These are phyloP conservation scores for Acanthamoeba triangularis DNA, from an alignment of 208 protist species.

Conservation along the genomic window DNA sequence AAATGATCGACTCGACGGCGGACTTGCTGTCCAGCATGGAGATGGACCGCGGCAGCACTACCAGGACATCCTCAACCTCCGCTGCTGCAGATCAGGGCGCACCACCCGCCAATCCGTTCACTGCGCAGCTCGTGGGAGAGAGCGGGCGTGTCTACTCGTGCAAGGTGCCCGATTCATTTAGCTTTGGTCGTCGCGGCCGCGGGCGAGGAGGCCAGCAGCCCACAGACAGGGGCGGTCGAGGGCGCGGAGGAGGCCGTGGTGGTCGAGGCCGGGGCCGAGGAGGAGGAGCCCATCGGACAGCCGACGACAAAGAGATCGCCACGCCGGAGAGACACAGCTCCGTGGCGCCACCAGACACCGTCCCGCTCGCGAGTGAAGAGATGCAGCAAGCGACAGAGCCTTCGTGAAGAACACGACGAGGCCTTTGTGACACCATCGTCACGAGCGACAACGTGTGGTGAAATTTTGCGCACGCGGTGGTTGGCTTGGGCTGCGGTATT, in stretches of 20 bases:
- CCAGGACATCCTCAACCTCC: too few relatives aligned
- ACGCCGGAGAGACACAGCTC: too few relatives aligned
- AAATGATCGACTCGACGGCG: conserved; percentile 27
- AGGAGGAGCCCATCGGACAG: too few relatives aligned
- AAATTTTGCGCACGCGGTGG: too few relatives aligned
- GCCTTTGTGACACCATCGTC: too few relatives aligned
- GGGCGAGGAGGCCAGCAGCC: background rate
- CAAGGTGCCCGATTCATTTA: conserved; percentile 32
- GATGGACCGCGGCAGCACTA: background rate
- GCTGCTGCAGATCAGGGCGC: background rate
- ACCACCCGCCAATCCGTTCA: conserved; percentile 23
- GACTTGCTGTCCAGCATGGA: background rate
- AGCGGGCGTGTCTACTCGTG: conserved; percentile 2
- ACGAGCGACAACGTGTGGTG: too few relatives aligned
- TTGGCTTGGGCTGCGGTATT: too few relatives aligned
- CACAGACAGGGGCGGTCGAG: background rate
- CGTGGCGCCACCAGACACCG: too few relatives aligned
- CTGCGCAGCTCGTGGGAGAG: background rate
- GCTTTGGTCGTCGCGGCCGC: background rate
- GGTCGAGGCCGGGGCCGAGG: background rate
- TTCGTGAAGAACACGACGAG: too few relatives aligned
- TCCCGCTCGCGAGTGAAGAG: too few relatives aligned
- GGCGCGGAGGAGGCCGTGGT: background rate
- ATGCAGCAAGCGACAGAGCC: too few relatives aligned
- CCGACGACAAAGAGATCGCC: too few relatives aligned